A percentile compares a stretch with the other conserved stretches of the same genome.
These are phyloP conservation scores for Fusarium udum DNA, from an alignment of 2,329 filamentous ascomycete species.

Conservation along the genomic window DNA sequence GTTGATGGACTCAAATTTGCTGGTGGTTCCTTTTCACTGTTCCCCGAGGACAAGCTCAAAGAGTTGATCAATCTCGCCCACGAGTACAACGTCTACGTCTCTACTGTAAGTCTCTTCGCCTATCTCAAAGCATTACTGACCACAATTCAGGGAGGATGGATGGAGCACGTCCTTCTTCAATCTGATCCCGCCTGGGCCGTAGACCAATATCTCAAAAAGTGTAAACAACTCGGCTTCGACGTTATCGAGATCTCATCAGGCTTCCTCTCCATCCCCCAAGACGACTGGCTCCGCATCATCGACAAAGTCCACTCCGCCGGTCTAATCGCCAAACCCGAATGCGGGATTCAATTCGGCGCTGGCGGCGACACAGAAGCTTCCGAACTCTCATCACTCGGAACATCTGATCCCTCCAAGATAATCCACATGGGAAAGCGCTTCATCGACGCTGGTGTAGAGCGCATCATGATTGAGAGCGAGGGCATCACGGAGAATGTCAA, in stretches of 20 bases:
- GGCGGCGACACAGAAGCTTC: conserved; percentile 61
- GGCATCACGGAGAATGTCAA: conserved; percentile 66
- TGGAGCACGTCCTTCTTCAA: conserved; percentile 14
- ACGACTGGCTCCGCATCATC: conserved; percentile 63
- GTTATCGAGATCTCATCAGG: conserved; percentile 63
- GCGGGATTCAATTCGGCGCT: conserved; percentile 66
- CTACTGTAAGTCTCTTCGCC: not conserved
- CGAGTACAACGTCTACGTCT: conserved; percentile 20
- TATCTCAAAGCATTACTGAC: fast-evolving
- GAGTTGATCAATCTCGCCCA: conserved; percentile 18
- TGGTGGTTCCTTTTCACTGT: conserved; percentile 47
- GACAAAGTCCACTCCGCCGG: conserved; percentile 57
- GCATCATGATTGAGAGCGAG: conserved; percentile 68
- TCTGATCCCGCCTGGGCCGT: conserved; percentile 54
- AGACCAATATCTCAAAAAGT: conserved; percentile 61
- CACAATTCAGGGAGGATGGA: conserved; percentile 4
- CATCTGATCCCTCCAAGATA: not conserved
- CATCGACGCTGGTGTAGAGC: conserved; percentile 61
- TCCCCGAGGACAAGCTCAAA: not conserved
- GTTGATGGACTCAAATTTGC: conserved; percentile 66
- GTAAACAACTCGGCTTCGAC: conserved; percentile 63
- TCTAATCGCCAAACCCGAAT: conserved; percentile 62
- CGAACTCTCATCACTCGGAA: conserved; percentile 48
- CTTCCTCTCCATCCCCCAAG: conserved; percentile 62
- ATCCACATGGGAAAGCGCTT: conserved; percentile 60